Conservation (phyloP, 2,329 filamentous ascomycete genomes). For the Plectosphaerella cucumerina region DNA sequence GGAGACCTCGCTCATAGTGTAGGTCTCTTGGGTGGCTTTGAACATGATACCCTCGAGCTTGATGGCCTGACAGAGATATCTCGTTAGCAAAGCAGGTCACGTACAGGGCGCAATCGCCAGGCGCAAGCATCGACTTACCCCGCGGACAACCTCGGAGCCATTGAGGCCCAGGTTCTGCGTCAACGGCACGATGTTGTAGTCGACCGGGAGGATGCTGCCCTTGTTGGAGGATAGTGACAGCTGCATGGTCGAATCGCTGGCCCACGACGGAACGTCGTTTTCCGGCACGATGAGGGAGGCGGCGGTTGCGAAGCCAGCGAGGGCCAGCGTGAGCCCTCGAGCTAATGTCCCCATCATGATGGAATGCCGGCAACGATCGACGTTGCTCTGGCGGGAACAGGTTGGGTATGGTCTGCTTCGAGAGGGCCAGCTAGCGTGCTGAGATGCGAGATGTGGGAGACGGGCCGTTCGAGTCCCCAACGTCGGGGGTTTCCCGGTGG, state of each 20-base stretch:
- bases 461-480: not conserved
- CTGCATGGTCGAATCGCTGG: constrained; percentile 33
- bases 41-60: constrained; percentile 40
- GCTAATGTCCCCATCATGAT: constrained; percentile 22
- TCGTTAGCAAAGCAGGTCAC: constrained; percentile 3
- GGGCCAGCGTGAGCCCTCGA: constrained; percentile 21
- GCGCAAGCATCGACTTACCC: constrained; percentile 25
- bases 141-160: constrained; percentile 25
- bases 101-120: not conserved
- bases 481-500: not conserved
- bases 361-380: constrained; percentile 28
- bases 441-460: not conserved
- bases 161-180: constrained; percentile 39
- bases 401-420: not conserved
- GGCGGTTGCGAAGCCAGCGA: constrained; percentile 26
- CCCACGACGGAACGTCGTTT: constrained; percentile 32
- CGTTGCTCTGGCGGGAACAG: constrained; percentile 23
- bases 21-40: constrained; percentile 38
- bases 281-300: constrained; percentile 28
- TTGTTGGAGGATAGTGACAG: constrained; percentile 27
- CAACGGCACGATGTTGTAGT: constrained; percentile 42
- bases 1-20: constrained; percentile 25
- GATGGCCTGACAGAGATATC: constrained; percentile 30
- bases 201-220: constrained; percentile 17
- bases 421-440: constrained; percentile 5